These are phyloP conservation scores for Graphilbum fragrans DNA, from an alignment of 2,329 filamentous ascomycete genomes.

Conservation along the genomic window DNA sequence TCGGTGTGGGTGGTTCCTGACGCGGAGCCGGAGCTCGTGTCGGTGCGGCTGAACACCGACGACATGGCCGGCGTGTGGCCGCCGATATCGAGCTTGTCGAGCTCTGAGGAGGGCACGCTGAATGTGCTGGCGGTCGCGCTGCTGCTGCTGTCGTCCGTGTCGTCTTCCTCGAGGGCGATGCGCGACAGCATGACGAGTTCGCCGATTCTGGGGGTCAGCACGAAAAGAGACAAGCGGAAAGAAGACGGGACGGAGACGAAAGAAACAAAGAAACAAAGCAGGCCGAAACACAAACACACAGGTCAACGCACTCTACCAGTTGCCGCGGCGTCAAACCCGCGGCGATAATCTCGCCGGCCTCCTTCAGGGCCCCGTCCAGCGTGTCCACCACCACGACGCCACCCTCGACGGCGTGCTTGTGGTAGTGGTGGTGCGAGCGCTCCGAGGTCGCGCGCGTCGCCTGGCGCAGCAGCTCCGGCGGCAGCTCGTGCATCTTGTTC, in stretches of 20 bases:
- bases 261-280: background rate
- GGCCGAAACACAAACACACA: no score
- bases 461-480: conserved; percentile 61
- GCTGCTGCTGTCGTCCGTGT: conserved; percentile 16
- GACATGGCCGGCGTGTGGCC: conserved; percentile 25
- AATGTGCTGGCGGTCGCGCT: conserved; percentile 5
- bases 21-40: background rate
- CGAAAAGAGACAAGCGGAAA: background rate
- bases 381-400: conserved; percentile 63
- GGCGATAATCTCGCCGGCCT: conserved; percentile 78
- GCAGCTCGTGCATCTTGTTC: conserved; percentile 69
- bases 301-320: conserved; percentile 61
- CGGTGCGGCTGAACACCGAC: conserved; percentile 19
- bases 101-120: conserved; percentile 2
- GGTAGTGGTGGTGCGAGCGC: conserved; percentile 42
- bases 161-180: conserved; percentile 26
- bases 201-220: conserved; percentile 42
- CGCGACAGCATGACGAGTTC: conserved; percentile 57
- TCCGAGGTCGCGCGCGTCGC: conserved; percentile 29
- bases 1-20: background rate
- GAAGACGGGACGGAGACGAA: background rate
- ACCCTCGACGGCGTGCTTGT: conserved; percentile 53
- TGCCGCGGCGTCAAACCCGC: conserved; percentile 61
- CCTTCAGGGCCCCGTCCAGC: conserved; percentile 64
- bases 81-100: conserved; percentile 8